Conservation (phyloP, 805 yeast genomes). For the Metschnikowia cubensis region DNA sequence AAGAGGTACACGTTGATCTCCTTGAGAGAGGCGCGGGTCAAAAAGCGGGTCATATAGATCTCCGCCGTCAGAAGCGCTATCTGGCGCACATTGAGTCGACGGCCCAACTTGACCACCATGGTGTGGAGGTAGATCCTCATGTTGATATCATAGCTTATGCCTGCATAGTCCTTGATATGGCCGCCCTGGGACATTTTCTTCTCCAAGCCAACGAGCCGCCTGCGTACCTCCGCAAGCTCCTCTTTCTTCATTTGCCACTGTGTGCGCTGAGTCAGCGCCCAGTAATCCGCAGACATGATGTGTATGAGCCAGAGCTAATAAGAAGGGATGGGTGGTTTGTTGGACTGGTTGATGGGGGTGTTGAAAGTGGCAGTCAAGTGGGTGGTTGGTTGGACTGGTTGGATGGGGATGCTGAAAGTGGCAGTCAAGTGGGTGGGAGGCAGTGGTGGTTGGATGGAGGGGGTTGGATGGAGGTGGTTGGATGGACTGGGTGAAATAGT, state of each 20-base stretch:
- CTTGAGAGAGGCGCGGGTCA: constrained; percentile 64
- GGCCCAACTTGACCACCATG: constrained; percentile 68
- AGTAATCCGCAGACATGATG: constrained; percentile 76
- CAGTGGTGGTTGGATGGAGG: too few relatives aligned
- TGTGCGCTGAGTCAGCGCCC: constrained; percentile 78
- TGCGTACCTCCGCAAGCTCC: constrained; percentile 46
- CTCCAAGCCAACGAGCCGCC: constrained; percentile 38
- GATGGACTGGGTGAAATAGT: too few relatives aligned
- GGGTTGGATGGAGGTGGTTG: too few relatives aligned
- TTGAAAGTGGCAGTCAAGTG: too few relatives aligned
- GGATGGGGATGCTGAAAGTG: too few relatives aligned
- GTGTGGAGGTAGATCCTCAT: constrained; percentile 78
- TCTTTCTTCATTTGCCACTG: constrained; percentile 79
- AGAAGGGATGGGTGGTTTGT: too few relatives aligned
- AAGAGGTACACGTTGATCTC: constrained; percentile 81
- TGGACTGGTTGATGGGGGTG: too few relatives aligned
- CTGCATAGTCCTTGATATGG: constrained; percentile 39
- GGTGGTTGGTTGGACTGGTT: too few relatives aligned
- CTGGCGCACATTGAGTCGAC: constrained; percentile 74
- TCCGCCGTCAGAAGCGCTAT: constrained; percentile 87
- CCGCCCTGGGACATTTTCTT: constrained; percentile 43
- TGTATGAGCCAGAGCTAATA: too few relatives aligned
- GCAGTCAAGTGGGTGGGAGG: too few relatives aligned
- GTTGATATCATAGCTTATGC: constrained; percentile 51
- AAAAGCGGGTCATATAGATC: constrained; percentile 73